phyloP scores from a whole-genome alignment of 225 moss, liverwort and hornwort species.

The Rhytidiadelphus loreus region DNA sequence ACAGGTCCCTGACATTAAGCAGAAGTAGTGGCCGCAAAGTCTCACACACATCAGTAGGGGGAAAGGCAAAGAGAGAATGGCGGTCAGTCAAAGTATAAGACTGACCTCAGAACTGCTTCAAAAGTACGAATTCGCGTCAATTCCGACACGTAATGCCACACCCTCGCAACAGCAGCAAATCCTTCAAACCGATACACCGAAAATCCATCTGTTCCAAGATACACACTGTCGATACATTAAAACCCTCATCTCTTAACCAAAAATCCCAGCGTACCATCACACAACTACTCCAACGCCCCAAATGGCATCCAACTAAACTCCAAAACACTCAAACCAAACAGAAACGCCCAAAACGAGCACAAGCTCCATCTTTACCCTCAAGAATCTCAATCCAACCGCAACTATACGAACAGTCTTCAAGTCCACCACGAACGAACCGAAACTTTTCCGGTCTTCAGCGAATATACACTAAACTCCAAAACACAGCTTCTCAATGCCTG shows the following conservation, averaged over 20 bases:
- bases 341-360: not conserved
- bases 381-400: not conserved
- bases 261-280: not conserved
- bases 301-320: not conserved
- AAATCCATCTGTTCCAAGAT: conserved; percentile 6
- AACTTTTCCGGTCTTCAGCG: conserved; percentile 7
- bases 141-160: not conserved
- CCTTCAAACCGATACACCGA: not conserved
- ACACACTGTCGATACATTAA: not conserved
- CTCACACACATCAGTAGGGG: not conserved
- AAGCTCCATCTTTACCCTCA: conserved; percentile 27
- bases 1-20: not conserved
- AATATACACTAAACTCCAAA: not conserved
- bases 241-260: not conserved
- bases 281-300: not conserved
- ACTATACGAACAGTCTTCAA: not conserved
- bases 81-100: not conserved
- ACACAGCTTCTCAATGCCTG: not conserved
- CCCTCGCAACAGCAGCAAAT: not conserved
- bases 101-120: conserved; percentile 1
- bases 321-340: not conserved
- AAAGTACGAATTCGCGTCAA: not conserved
- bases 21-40: not conserved
- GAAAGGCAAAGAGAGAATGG: not conserved
- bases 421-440: conserved; percentile 14